Conservation (phyloP, 2,329 filamentous ascomycete genomes). For the Aureobasidium namibiae region DNA sequence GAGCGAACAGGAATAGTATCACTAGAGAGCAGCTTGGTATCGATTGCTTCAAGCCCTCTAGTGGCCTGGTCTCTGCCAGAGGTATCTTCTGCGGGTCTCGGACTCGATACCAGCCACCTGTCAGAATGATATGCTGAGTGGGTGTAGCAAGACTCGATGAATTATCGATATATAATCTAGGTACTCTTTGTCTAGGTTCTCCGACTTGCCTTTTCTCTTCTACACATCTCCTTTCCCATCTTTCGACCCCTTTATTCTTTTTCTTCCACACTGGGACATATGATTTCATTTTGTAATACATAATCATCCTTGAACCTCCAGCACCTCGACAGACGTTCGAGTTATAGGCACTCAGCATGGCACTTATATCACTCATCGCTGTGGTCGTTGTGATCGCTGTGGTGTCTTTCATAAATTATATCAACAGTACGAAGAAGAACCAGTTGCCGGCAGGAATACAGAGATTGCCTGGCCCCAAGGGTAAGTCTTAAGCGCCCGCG, state of each 20-base stretch:
- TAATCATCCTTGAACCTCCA: not conserved
- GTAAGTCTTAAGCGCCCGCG: conserved; percentile 5
- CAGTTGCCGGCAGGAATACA: conserved; percentile 14
- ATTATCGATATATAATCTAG: not conserved
- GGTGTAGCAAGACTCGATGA: not conserved
- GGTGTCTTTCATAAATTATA: conserved; percentile 19
- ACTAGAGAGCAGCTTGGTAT: not conserved
- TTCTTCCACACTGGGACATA: not conserved
- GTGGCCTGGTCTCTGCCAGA: not conserved
- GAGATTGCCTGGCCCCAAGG: conserved; percentile 21
- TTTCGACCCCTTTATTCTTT: not conserved
- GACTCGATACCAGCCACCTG: not conserved
- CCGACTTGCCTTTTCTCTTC: not conserved
- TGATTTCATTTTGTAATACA: not conserved
- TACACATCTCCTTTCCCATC: not conserved
- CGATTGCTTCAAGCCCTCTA: not conserved
- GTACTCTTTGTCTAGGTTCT: not conserved
- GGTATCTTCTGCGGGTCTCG: not conserved
- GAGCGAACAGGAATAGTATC: conserved; percentile 6
- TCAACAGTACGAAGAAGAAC: conserved; percentile 15
- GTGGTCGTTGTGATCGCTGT: conserved; percentile 22
- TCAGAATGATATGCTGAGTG: not conserved
- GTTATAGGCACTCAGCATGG: conserved; percentile 12
- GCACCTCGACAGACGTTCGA: not conserved
- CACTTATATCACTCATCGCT: conserved; percentile 16